Evolutionary conservation across 2,329 filamentous ascomycete species (phyloP).

Genomic region (Colletotrichum sp.): DNA sequence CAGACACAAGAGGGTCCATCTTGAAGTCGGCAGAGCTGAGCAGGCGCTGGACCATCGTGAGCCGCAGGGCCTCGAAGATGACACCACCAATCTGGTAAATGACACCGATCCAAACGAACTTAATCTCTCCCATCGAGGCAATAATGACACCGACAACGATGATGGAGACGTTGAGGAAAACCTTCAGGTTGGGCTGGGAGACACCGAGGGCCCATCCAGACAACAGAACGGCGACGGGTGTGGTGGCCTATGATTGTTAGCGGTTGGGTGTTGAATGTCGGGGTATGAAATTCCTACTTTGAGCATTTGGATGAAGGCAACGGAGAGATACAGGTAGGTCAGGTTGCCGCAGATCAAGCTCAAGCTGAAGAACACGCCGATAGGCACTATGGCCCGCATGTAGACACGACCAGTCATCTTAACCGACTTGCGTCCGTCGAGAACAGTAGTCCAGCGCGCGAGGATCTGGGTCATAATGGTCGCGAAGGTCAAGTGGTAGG

Average conservation of each 20-base stretch:
- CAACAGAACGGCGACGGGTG: conserved; percentile 89
- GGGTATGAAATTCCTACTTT: conserved; percentile 64
- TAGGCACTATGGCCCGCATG: conserved; percentile 90
- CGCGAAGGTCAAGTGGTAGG: conserved; percentile 94
- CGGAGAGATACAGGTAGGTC: conserved; percentile 93
- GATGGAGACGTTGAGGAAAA: conserved; percentile 89
- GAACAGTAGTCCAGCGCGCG: conserved; percentile 84
- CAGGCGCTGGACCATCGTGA: conserved; percentile 84
- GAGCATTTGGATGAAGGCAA: conserved; percentile 99
- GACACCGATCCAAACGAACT: conserved; percentile 84
- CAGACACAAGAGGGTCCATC: conserved; percentile 88
- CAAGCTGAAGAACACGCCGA: conserved; percentile 94
- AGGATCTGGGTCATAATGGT: conserved; percentile 94
- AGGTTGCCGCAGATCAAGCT: conserved; percentile 96
- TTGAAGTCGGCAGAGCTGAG: conserved; percentile 86
- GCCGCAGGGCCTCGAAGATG: conserved; percentile 80
- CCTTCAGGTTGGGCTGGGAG: conserved; percentile 81
- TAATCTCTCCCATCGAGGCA: conserved; percentile 93
- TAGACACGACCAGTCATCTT: conserved; percentile 98
- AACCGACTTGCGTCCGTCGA: conserved; percentile 93
- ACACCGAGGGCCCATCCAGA: conserved; percentile 89
- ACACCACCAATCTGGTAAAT: conserved; percentile 81
- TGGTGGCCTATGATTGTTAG: conserved; percentile 73
- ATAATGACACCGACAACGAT: conserved; percentile 96
- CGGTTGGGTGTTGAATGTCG: background rate